These are phyloP conservation scores for Chlorella sp. DNA, from an alignment of 139 green algal genomes.

Conservation along the genomic window DNA sequence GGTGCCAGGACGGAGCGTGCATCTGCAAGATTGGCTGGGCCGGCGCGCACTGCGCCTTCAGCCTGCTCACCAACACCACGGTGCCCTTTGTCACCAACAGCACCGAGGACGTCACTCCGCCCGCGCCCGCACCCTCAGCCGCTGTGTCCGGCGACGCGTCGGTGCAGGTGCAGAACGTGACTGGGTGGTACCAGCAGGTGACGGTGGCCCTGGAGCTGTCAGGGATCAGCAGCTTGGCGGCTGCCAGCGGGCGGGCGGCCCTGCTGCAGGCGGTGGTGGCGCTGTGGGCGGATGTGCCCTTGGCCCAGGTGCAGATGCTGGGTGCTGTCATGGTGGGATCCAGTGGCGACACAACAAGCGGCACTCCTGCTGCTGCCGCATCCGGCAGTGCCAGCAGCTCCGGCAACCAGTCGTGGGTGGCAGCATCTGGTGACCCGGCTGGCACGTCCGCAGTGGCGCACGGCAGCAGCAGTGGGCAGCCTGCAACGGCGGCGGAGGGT, in stretches of 20 bases:
- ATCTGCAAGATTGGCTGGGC: slow-evolving; percentile 6
- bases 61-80: background rate
- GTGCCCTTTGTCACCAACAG: too few relatives aligned
- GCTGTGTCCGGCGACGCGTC: too few relatives aligned
- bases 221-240: background rate
- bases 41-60: slow-evolving; percentile 3
- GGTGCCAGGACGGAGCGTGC: background rate
- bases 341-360: background rate
- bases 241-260: background rate
- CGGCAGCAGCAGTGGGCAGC: background rate
- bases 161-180: too few relatives aligned
- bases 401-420: too few relatives aligned
- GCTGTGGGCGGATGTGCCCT: background rate
- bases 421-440: background rate
- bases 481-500: background rate
- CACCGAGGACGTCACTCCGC: background rate
- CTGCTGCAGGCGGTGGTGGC: background rate
- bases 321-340: background rate
- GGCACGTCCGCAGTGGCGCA: background rate
- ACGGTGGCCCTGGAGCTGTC: background rate
- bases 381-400: background rate
- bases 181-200: background rate
- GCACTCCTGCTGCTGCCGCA: background rate
- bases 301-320: background rate
- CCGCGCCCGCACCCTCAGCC: background rate